phyloP scores from a whole-genome alignment of 2,329 filamentous ascomycete genomes.

The Tolypocladium cylindrosporum region DNA sequence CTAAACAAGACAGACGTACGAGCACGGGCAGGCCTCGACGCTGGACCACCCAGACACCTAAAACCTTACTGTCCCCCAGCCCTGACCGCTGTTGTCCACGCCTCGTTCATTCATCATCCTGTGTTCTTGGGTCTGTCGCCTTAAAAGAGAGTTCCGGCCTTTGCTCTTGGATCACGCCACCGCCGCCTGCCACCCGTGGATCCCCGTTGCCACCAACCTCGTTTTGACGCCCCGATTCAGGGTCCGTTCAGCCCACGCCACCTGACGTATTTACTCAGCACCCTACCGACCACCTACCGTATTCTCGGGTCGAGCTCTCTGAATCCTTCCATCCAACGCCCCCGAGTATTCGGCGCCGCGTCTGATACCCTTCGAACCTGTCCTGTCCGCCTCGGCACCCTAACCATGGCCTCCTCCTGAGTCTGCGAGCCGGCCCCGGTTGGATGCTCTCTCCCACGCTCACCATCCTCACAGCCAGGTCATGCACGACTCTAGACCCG shows the following conservation, averaged over 20 bases:
- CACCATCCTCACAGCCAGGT: slow-evolving; percentile 1
- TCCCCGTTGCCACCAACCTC: slow-evolving; percentile 3
- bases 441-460: background rate
- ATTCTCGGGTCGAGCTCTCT: background rate
- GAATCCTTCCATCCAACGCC: background rate
- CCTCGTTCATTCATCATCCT: background rate
- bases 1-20: background rate
- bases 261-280: slow-evolving; percentile 4
- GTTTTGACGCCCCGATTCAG: background rate
- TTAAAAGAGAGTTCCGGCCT: background rate
- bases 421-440: background rate
- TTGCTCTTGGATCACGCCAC: background rate
- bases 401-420: background rate
- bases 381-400: background rate
- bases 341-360: background rate
- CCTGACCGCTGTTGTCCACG: background rate
- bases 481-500: slow-evolving; percentile 23
- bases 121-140: background rate
- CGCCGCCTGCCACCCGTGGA: slow-evolving; percentile 2
- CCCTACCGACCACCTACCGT: background rate
- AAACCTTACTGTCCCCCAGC: background rate
- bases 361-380: background rate
- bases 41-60: background rate
- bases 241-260: slow-evolving; percentile 1
- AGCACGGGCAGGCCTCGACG: too few species aligned